These are phyloP conservation scores for Nemania diffusa DNA, from an alignment of 2,329 filamentous ascomycete genomes.

Conservation along the genomic window DNA sequence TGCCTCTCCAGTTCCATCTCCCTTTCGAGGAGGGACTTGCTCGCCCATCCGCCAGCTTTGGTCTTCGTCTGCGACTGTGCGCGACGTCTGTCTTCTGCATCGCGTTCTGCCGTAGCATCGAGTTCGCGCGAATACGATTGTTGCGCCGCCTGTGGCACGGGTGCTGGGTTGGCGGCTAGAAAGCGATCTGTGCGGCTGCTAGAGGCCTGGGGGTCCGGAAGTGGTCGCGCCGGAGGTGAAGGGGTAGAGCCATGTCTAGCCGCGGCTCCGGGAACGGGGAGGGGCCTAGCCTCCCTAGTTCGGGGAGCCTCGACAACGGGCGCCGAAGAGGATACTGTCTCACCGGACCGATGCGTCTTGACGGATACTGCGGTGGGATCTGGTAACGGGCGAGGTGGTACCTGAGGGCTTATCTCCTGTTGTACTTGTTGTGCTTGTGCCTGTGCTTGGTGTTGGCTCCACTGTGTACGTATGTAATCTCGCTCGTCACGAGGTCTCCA, in stretches of 20 bases:
- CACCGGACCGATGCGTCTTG: conserved; percentile 47
- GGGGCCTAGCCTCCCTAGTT: conserved; percentile 60
- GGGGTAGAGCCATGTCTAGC: conserved; percentile 44
- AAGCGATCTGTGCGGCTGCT: conserved; percentile 68
- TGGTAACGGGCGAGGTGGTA: conserved; percentile 54
- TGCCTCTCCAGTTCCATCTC: conserved; percentile 85
- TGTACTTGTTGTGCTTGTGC: too few species aligned
- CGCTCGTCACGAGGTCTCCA: conserved; percentile 70
- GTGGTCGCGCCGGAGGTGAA: conserved; percentile 42
- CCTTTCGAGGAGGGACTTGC: conserved; percentile 77
- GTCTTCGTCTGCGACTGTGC: conserved; percentile 68
- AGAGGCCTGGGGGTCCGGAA: conserved; percentile 46
- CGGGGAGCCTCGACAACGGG: conserved; percentile 53
- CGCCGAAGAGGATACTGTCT: conserved; percentile 25
- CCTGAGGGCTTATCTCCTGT: conserved; percentile 42
- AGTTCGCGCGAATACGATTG: conserved; percentile 66
- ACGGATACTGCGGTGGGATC: conserved; percentile 51
- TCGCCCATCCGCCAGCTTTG: conserved; percentile 70
- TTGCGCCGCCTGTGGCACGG: conserved; percentile 54
- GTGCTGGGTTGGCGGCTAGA: conserved; percentile 64
- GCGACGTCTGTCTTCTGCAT: conserved; percentile 70
- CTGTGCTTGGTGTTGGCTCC: conserved; percentile 57
- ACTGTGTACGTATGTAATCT: conserved; percentile 69
- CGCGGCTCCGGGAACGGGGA: conserved; percentile 58
- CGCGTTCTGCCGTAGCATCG: conserved; percentile 68